These are phyloP conservation scores for Eucalyptus paniculata DNA, from an alignment of 345 rosid species.

Conservation along the genomic window DNA sequence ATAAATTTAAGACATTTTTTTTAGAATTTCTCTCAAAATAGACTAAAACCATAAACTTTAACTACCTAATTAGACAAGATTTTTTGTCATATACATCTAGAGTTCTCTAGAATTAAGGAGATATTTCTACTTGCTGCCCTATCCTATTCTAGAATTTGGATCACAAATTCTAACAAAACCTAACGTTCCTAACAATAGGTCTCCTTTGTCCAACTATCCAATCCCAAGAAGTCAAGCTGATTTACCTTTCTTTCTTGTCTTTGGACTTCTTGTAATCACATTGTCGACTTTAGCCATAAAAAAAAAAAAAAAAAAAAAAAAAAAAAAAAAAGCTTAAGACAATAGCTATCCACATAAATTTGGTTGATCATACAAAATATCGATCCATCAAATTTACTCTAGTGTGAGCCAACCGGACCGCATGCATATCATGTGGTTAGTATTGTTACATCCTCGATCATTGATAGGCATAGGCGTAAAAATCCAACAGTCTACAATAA, in stretches of 20 bases:
- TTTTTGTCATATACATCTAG: background rate
- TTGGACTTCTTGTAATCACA: background rate
- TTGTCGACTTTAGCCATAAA: background rate
- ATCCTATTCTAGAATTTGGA: background rate
- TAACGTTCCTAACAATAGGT: background rate
- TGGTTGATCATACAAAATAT: no score
- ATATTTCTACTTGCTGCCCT: background rate
- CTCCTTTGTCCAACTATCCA: background rate
- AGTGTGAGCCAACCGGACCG: no score
- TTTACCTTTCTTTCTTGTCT: background rate
- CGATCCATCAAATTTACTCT: no score
- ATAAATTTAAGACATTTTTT: background rate
- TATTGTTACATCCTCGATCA: no score
- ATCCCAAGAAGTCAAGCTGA: background rate
- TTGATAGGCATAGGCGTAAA: no score
- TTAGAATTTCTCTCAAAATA: background rate
- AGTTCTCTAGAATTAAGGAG: background rate
- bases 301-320: background rate
- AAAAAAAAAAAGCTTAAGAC: background rate
- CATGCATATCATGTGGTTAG: no score
- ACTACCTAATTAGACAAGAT: background rate
- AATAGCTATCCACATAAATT: no score
- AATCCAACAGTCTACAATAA: no score
- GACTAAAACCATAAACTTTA: background rate
- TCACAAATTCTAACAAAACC: background rate